Evolutionary conservation across 2,329 filamentous ascomycete genomes (phyloP), one percentile per base, ranked within the genome.

Genomic region (Cladorrhinum sp.): DNA sequence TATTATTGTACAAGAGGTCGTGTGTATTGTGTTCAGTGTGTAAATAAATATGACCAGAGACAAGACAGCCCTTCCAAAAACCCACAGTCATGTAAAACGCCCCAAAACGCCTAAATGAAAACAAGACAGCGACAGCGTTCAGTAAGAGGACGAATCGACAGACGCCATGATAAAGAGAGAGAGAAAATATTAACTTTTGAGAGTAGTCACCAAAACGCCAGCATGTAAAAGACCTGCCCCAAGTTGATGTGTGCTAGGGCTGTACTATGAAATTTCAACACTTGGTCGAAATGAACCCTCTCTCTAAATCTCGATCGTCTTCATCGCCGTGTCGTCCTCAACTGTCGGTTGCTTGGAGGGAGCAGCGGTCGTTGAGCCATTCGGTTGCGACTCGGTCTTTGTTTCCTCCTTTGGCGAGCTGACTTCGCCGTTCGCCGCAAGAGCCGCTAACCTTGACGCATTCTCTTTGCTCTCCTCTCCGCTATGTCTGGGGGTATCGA

Each of bases 301-400:
- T 32, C 55, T 25, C 69, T 75, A 86, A 67, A 86, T 86, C 73
- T 85, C 82, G 73, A 86, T 86, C 62, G 81, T 83, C 76, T 84
- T 86, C 82, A 86, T 84, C 29, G 77, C 74, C 61, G 79, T 81
- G 58, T 83, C 82, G 10, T 74, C 66, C 41, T 76, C 73, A 58
- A 75, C 74, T 7, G 73, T 69, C 60, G 67, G 48, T 49, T 77
- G 72, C 69, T 81, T 82, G 61, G 29, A 24, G 18, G 41, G 10
- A 5, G 41, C 29, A 32, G 57, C 32, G n/a, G 48, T 56, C 12
- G 62, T 36, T 24, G 60, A 54, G 50, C 58, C 58, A 22, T 67
- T 63, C 8, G 69, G 59, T 76, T 78, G 64, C 1, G 56, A n/a
- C 51, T 76, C 74, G 56, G 74, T 67, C 71, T 48, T 74, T 74